phyloP scores from a whole-genome alignment of 805 yeast species.

The Komagataella kurtzmanii region DNA sequence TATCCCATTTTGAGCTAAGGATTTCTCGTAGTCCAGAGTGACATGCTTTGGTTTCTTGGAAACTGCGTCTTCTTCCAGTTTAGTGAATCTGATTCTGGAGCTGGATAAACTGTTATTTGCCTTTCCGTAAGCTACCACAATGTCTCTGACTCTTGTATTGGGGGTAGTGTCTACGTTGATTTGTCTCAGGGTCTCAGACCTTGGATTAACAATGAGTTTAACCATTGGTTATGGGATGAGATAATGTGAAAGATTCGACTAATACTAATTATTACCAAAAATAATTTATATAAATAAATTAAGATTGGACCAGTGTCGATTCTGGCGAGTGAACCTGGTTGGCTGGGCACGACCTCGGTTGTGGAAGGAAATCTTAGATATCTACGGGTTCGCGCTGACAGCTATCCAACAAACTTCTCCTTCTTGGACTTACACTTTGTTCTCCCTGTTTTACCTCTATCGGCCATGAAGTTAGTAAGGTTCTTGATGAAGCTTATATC shows the following conservation, averaged over 20 bases:
- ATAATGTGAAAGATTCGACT: background rate
- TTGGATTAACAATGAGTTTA: slow-evolving; percentile 30
- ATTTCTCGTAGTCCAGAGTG: slow-evolving; percentile 29
- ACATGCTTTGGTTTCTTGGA: slow-evolving; percentile 22
- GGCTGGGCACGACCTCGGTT: background rate
- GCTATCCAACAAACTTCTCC: background rate
- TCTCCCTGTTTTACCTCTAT: too few species aligned
- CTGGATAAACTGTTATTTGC: slow-evolving; percentile 21
- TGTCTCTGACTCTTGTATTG: slow-evolving; percentile 17
- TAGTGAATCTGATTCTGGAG: slow-evolving; percentile 45
- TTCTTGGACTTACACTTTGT: background rate
- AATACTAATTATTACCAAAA: too few species aligned
- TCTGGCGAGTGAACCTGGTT: background rate
- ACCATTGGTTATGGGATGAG: background rate
- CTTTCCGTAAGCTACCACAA: slow-evolving; percentile 28
- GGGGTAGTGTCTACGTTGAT: slow-evolving; percentile 27
- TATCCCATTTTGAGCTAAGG: slow-evolving; percentile 33
- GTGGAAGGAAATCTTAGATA: background rate
- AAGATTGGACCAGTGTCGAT: background rate
- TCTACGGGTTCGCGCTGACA: background rate
- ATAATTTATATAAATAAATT: too few species aligned
- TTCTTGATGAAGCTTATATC: slow-evolving; percentile 76
- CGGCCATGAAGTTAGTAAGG: slow-evolving; percentile 48
- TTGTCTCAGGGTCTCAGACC: slow-evolving; percentile 44
- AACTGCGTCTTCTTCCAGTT: slow-evolving; percentile 12